A percentile compares a stretch with the other conserved stretches of the same genome.
phyloP scores from a whole-genome alignment of 2,329 filamentous ascomycete genomes.

The Fusarium tanahbumbuense region DNA sequence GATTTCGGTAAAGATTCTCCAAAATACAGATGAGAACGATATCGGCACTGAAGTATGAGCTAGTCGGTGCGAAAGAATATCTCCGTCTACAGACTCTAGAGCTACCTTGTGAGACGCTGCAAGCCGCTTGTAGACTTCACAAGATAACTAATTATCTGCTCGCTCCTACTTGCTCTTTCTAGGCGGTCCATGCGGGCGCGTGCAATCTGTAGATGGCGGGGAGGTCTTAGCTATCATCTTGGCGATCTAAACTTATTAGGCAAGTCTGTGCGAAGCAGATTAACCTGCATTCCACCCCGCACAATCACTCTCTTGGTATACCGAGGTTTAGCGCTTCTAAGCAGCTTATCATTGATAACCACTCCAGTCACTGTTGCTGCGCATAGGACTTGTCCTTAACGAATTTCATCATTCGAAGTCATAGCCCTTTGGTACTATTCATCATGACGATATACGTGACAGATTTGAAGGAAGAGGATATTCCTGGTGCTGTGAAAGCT shows the following conservation, averaged over 20 bases:
- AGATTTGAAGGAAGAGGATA: slow-evolving; percentile 67
- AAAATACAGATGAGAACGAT: background rate
- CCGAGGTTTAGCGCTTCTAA: background rate
- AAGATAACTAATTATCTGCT: background rate
- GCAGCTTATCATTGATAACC: background rate
- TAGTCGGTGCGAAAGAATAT: no score
- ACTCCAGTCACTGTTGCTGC: background rate
- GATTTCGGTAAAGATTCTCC: rapidly evolving
- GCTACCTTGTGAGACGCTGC: background rate
- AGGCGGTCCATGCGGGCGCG: background rate
- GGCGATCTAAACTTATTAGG: background rate
- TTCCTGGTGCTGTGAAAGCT: slow-evolving; percentile 71
- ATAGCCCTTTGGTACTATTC: background rate
- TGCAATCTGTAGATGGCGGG: background rate
- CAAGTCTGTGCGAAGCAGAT: background rate
- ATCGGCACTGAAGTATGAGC: no score
- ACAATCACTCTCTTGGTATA: background rate
- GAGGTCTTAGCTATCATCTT: background rate
- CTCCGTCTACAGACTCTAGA: background rate
- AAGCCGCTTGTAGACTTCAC: background rate
- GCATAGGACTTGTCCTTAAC: rapidly evolving
- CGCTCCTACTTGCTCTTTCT: background rate
- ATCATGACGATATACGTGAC: slow-evolving; percentile 66
- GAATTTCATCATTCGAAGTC: rapidly evolving
- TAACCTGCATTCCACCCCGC: background rate